Conservation (phyloP, 2,329 filamentous ascomycete genomes). For the Xylariales sp. region DNA sequence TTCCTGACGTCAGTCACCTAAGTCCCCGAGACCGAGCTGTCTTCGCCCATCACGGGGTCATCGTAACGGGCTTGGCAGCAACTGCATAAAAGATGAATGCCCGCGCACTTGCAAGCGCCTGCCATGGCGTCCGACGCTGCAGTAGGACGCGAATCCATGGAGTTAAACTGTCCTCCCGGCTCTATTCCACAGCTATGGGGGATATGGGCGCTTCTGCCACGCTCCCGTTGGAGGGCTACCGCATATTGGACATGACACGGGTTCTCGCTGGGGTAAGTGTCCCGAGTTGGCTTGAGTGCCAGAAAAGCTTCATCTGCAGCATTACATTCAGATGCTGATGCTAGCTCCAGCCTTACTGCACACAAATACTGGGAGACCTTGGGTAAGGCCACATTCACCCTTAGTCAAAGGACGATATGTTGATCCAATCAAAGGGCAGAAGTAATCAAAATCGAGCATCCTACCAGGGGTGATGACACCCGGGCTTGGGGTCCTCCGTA, state of each 20-base stretch:
- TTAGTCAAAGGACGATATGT: conserved; percentile 13
- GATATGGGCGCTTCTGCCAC: conserved; percentile 19
- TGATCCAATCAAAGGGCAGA: conserved; percentile 63
- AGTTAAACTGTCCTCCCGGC: no score
- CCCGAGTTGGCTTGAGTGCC: background rate
- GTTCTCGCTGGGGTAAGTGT: conserved; percentile 82
- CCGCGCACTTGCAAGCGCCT: no score
- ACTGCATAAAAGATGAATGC: no score
- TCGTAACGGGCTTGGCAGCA: no score
- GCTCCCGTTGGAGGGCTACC: conserved; percentile 75
- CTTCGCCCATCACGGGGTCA: no score
- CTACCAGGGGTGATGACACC: conserved; percentile 85
- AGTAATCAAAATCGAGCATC: conserved; percentile 96
- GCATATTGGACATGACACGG: conserved; percentile 93
- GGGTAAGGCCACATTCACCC: conserved; percentile 57
- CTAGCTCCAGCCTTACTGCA: conserved; percentile 77
- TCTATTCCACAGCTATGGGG: conserved; percentile 26
- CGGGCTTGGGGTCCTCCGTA: conserved; percentile 95
- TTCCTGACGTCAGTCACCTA: no score
- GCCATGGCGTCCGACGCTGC: no score
- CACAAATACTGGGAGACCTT: conserved; percentile 91
- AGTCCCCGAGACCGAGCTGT: no score
- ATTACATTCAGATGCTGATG: conserved; percentile 3
- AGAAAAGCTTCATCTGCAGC: background rate
- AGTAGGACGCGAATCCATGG: no score